Evolutionary conservation across 106 monocot species (phyloP).

Genomic region (Gastrodia elata): DNA sequence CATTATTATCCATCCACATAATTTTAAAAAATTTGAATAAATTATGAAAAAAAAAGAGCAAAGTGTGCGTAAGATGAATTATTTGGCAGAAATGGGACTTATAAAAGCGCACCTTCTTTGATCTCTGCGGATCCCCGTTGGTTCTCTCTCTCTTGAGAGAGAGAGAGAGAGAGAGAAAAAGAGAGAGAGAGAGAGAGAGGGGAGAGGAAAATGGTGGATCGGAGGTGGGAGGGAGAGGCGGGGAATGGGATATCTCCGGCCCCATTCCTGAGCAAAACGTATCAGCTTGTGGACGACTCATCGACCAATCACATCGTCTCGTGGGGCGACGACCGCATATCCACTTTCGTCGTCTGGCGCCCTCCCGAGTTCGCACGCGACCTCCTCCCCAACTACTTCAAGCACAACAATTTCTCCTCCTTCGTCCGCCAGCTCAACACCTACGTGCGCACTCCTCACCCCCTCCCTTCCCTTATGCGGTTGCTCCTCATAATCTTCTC

Average conservation of each 20-base stretch:
- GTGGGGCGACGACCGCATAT: constrained; percentile 63
- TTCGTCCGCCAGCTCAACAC: constrained; percentile 96
- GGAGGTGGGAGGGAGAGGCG: background rate
- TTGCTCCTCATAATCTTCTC: background rate
- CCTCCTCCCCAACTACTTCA: constrained; percentile 76
- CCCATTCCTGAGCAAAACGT: constrained; percentile 82
- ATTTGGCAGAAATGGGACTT: too few species aligned
- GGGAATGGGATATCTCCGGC: constrained; percentile 34
- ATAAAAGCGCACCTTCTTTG: too few species aligned
- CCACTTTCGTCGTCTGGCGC: constrained; percentile 83
- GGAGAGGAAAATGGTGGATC: background rate
- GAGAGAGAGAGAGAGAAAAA: background rate
- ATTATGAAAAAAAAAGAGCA: too few species aligned
- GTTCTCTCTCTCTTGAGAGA: background rate
- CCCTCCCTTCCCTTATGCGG: background rate
- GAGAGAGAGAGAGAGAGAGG: too few species aligned
- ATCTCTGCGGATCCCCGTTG: too few species aligned
- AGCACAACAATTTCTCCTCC: constrained; percentile 93
- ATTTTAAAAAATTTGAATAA: too few species aligned
- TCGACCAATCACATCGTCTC: constrained; percentile 79
- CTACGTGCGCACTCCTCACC: constrained; percentile 24
- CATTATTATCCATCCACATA: too few species aligned
- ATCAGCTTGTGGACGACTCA: constrained; percentile 80
- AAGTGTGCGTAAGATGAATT: too few species aligned
- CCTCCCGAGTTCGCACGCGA: constrained; percentile 89